A percentile compares a stretch with the other conserved stretches of the same genome.
Evolutionary conservation across 768 basidiomycete genomes (phyloP).

Genomic region (Russula lepida): DNA sequence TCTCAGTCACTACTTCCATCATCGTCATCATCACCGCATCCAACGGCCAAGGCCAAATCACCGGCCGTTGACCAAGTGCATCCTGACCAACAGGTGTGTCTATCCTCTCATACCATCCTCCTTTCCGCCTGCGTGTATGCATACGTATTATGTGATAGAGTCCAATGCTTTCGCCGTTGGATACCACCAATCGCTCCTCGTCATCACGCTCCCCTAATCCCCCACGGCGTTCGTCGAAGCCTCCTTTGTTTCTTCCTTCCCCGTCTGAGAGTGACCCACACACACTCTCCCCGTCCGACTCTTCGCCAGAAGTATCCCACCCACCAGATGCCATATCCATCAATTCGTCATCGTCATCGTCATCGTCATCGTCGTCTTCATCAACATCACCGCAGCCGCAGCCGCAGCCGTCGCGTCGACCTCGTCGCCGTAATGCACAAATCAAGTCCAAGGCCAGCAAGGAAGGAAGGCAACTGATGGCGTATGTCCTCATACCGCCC

Average conservation of each 20-base stretch:
- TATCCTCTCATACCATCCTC: background rate
- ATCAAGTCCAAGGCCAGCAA: background rate
- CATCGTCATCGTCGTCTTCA: background rate
- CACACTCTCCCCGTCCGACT: background rate
- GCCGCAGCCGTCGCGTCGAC: background rate
- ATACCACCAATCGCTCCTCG: background rate
- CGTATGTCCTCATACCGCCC: constrained; percentile 2
- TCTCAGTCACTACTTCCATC: background rate
- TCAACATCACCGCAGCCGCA: no score
- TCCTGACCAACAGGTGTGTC: background rate
- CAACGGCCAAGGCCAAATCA: background rate
- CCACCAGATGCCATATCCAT: constrained; percentile 2
- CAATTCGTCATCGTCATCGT: background rate
- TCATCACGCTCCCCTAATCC: background rate
- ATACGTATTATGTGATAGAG: background rate
- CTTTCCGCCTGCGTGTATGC: background rate
- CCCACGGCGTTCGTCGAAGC: background rate
- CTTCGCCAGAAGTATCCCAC: background rate
- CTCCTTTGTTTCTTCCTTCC: constrained; percentile 10
- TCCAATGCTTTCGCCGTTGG: background rate
- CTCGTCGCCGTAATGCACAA: background rate
- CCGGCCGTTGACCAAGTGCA: background rate
- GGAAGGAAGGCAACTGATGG: background rate
- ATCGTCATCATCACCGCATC: background rate
- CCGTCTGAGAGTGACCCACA: background rate